Conservation (phyloP, 2,329 filamentous ascomycete species). For the Corinectria fuckeliana region DNA sequence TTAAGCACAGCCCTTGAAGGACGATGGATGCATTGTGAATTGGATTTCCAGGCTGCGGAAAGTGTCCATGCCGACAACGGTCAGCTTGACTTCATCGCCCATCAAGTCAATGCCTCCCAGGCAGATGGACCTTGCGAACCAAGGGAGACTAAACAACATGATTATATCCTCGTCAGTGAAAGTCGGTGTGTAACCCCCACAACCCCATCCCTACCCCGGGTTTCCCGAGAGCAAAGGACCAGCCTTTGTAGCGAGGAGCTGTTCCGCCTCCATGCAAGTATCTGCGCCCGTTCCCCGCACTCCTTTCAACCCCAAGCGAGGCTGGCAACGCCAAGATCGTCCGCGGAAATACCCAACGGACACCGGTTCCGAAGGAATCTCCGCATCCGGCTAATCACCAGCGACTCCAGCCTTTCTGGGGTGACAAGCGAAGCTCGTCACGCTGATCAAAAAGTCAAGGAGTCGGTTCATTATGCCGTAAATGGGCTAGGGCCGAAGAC, state of each 20-base stretch:
- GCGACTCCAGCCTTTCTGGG: neutral
- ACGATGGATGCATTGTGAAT: too few relatives aligned
- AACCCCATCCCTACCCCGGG: neutral
- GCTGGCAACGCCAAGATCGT: neutral
- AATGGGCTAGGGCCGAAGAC: neutral
- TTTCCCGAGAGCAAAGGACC: neutral
- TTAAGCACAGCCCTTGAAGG: neutral
- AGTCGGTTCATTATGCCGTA: too few relatives aligned
- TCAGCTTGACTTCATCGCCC: too few relatives aligned
- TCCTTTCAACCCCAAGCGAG: neutral
- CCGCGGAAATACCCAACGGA: neutral
- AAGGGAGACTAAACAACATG: neutral
- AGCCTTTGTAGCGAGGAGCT: neutral
- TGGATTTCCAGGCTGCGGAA: neutral
- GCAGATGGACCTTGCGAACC: too few relatives aligned
- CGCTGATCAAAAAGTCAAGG: neutral
- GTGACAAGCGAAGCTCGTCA: neutral
- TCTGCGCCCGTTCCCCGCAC: neutral
- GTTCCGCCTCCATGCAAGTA: neutral
- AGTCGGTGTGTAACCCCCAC: neutral
- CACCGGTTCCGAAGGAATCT: neutral
- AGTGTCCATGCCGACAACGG: neutral
- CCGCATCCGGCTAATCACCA: neutral
- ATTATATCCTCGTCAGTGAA: neutral
- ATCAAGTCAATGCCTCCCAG: too few relatives aligned